Base-by-base conservation (phyloP, 192 early-diverging fungal species). In the Endogone sp. region DNA sequence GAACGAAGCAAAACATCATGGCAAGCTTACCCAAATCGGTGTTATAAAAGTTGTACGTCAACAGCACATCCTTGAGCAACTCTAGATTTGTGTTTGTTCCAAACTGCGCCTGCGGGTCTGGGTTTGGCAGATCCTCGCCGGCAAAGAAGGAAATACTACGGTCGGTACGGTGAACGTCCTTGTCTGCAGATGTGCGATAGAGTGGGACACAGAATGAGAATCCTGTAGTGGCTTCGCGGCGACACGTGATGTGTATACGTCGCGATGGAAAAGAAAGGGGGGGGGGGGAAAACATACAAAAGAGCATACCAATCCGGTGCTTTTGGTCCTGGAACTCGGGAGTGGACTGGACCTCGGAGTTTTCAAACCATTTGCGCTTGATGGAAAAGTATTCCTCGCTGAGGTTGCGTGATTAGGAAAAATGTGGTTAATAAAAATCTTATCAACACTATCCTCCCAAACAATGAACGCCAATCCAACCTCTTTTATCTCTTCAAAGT, bases 161-260 rank as follows among this genome's bases (percentile, higher is more conserved):
- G 76, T 99, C 98, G 3, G 98, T 99, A 23, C 98, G 90, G 65
- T 97, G 85, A 1, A 98, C 96, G 71, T 99, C 98, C 79, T 98
- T 99, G 49, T 98, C 95, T 81, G 81, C 24, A 64, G 21, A 22
- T 54, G 8, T 0, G 59, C 22, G 27, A 56, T 56, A 56, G 21
- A 54, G 62, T n/a, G 57, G n/a, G 10, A 10, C 62, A n/a, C n/a
- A n/a, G n/a, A n/a, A 21, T 21, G 56, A 56, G n/a, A 56, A 56
- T 56, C 56, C n/a, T n/a, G n/a, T n/a, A n/a, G n/a, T n/a, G n/a
- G n/a, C n/a, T n/a, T n/a, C n/a, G n/a, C n/a, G n/a, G n/a, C n/a
- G n/a, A n/a, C n/a, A n/a, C n/a, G n/a, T n/a, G n/a, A n/a, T n/a
- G n/a, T n/a, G n/a, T n/a, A n/a, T n/a, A n/a, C n/a, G n/a, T n/a